Evolutionary conservation across 306 rosid genomes (phyloP), one percentile per base, ranked within the genome.

Genomic region (Ochetophila trinervis): DNA sequence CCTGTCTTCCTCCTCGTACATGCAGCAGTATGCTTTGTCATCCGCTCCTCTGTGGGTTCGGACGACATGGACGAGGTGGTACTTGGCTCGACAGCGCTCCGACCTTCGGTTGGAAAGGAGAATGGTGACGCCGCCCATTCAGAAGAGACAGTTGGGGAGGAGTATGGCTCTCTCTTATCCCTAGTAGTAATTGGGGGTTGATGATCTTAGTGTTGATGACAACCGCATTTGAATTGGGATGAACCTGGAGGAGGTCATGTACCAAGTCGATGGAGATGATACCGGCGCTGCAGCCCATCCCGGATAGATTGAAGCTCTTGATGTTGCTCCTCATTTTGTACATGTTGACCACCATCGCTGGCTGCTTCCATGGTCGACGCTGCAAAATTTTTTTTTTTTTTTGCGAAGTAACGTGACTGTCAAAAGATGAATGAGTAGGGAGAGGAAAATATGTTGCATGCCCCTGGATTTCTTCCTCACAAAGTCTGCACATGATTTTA

Each of bases 221-320:
- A 0, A 93, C 94, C 0, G 98, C 97, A 56, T 93, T 86, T 0
- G 98, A 93, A 61, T 84, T 93, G 0, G 97, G 98, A 50, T 87
- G 95, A 9, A 90, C 90, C 19, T 93, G 98, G 36, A 93, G 97
- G 61, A 93, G 88, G 48, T 92, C 98, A 1, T 96, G 96, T 0
- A 96, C 98, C 18, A 91, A 66, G 53, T 91, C 96, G 8, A 91
- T 85, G 1, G 98, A 87, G 13, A 91, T 91, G 0, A 91, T 52
- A 0, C 98, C 98, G 0, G 98, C 98, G n/a, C 96, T 88, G 65
- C 98, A 91, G 0, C 98, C 98, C 98, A 91, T 91, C 12, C 98
- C 98, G 1, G 98, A 91, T 32, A 91, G 85, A 44, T 91, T 91
- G 65, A 91, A 89, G 77, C 98, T 91, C 65, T 69, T 84, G 55